These are phyloP conservation scores for Penicillium odoratum DNA, from an alignment of 495 filamentous ascomycete species.

Conservation along the genomic window DNA sequence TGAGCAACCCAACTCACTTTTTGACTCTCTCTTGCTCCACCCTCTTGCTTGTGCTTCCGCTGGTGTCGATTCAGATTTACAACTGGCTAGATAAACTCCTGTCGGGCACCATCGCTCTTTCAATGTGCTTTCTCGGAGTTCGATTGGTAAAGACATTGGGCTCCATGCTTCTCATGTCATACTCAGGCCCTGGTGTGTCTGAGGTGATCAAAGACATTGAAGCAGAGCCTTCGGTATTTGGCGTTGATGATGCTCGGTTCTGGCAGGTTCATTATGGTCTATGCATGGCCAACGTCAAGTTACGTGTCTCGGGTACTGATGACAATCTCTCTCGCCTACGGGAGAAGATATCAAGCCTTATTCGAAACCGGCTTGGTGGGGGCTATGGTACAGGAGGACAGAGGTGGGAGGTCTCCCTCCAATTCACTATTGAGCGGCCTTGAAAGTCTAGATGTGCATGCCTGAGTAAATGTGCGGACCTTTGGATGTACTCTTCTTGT, in stretches of 20 bases:
- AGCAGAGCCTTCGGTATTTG: constrained; percentile 69
- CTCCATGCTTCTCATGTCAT: constrained; percentile 93
- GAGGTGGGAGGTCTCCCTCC: constrained; percentile 80
- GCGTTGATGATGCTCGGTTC: constrained; percentile 86
- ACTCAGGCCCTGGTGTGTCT: constrained; percentile 63
- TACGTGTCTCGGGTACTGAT: constrained; percentile 66
- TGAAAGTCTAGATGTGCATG: constrained; percentile 16
- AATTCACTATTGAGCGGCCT: constrained; percentile 43
- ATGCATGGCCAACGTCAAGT: constrained; percentile 90
- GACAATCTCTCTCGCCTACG: constrained; percentile 67
- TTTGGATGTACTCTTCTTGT: constrained; percentile 11
- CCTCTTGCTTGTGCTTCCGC: constrained; percentile 78
- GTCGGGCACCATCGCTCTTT: constrained; percentile 72
- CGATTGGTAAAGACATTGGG: constrained; percentile 82
- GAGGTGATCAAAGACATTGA: constrained; percentile 83
- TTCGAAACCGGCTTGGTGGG: constrained; percentile 83
- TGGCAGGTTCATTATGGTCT: constrained; percentile 99
- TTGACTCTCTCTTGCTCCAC: constrained; percentile 82
- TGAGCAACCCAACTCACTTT: constrained; percentile 92
- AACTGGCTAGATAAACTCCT: constrained; percentile 79
- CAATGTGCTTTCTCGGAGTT: constrained; percentile 83
- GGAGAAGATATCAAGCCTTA: constrained; percentile 70
- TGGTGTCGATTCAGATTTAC: constrained; percentile 73
- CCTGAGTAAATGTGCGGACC: constrained; percentile 2
- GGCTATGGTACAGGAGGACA: constrained; percentile 80